Base-by-base conservation (phyloP, 129 eudicot genomes). In the Artemisia annua region DNA sequence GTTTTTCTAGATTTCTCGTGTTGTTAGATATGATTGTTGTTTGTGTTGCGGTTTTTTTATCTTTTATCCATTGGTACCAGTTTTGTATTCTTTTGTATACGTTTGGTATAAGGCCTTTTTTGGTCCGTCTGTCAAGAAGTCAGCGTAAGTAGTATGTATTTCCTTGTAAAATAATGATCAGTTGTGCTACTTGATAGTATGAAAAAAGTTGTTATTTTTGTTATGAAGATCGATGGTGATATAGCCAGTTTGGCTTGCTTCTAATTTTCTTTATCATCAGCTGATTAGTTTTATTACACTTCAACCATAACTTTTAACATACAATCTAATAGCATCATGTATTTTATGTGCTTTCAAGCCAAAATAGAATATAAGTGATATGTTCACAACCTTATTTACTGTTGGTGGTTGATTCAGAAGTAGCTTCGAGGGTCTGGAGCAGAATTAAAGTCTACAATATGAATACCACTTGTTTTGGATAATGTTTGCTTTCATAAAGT, bases 11-110 rank as follows among this genome's bases (percentile, higher is more conserved):
- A 19, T 60, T 60, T 60, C 15, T 60, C 32, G 30, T 60, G 16
- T 60, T 61, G 72, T 20, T 70, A 65, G 73, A 46, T 79, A 73
- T 63, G 63, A 55, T 77, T 44, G 66, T 39, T 15, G 39, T 59
- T 28, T 73, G 78, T 32, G 50, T 74, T 75, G 19, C 59, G 11
- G 71, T 66, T 48, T 19, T 66, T 48, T 19, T 3, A 46, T 56
- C 4, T 65, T 64, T 46, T 7, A 8, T 71, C 58, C 59, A 0
- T 18, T 3, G 22, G 57, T 70, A 70, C 52, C 53, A 80, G 26
- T 80, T 75, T 75, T 75, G 80, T 75, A 64, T 80, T 80, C 72
- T 43, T 64, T 59, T 75, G 49, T 80, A 71, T 73, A 64, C 49
- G 56, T 16, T 75, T 75, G 72, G 70, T 80, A 73, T 68, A 75